Conservation (phyloP, 2,329 filamentous ascomycete genomes). For the Ceratocystis huliohia region DNA sequence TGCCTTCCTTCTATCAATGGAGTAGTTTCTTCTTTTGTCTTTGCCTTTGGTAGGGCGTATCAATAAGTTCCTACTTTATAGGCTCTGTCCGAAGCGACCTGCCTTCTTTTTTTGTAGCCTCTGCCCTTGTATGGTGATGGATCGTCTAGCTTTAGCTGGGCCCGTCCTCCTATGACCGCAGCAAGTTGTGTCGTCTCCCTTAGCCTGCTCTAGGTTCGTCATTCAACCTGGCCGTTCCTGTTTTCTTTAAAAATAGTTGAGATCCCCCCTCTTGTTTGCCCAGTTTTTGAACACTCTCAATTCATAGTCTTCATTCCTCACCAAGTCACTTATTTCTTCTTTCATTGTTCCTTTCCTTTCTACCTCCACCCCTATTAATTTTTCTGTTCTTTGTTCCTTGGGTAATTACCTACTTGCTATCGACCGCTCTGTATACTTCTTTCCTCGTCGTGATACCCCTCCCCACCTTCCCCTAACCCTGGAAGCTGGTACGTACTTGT, state of each 20-base stretch:
- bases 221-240: neutral
- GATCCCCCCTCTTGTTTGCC: constrained; percentile 3
- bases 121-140: neutral
- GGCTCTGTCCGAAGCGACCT: neutral
- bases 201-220: constrained; percentile 8
- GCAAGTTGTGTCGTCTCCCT: neutral
- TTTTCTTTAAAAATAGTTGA: neutral
- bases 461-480: constrained; percentile 13
- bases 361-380: neutral
- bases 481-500: constrained; percentile 9
- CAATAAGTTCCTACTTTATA: constrained; percentile 4
- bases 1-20: neutral
- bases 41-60: constrained; percentile 3
- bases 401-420: neutral
- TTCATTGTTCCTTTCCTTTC: neutral
- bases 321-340: constrained; percentile 2
- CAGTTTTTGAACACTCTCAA: neutral
- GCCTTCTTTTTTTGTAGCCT: neutral
- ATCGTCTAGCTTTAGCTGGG: too few relatives aligned
- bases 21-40: constrained; percentile 3
- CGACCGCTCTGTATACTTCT: constrained; percentile 10
- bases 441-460: constrained; percentile 21
- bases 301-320: neutral
- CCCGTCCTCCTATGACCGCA: constrained; percentile 1
- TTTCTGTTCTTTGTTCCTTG: neutral